Percentiles rank a stretch among this genome's conserved stretches.
These are phyloP conservation scores for Fusarium drepaniforme DNA, from an alignment of 2,329 filamentous ascomycete genomes.

Conservation along the genomic window DNA sequence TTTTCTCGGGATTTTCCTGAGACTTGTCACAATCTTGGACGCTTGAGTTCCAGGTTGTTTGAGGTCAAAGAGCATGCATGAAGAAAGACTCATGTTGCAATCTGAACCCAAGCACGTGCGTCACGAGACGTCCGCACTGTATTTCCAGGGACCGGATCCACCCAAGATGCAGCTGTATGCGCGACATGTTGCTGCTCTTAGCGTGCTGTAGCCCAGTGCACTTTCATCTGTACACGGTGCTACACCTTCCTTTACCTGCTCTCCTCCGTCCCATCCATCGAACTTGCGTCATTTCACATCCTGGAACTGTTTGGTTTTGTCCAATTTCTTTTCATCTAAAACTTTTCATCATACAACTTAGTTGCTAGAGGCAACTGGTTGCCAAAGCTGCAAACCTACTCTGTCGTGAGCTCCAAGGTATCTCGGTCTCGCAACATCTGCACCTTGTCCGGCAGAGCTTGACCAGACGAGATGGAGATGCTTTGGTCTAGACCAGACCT, in stretches of 20 bases:
- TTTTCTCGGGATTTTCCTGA: background rate
- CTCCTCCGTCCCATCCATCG: background rate
- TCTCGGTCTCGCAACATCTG: background rate
- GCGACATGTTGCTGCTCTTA: background rate
- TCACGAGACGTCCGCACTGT: background rate
- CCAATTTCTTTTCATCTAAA: background rate
- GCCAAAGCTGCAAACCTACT: background rate
- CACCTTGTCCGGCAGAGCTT: background rate
- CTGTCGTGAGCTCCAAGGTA: background rate
- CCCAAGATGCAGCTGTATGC: background rate
- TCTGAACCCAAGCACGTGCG: background rate
- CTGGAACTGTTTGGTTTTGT: background rate
- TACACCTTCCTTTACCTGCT: background rate
- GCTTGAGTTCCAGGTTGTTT: background rate
- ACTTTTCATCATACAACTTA: background rate
- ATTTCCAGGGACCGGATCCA: background rate
- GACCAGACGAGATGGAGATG: conserved; percentile 13
- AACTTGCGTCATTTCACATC: conserved; percentile 1
- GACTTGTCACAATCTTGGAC: background rate
- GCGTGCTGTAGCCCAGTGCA: background rate
- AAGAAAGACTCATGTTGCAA: background rate
- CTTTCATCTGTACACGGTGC: background rate
- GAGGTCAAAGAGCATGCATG: background rate
- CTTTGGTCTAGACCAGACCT: conserved; percentile 29
- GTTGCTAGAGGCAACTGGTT: background rate